Evolutionary conservation across 306 rosid genomes (phyloP), one percentile per base, ranked within the genome.

Genomic region (Rosa multiflora): DNA sequence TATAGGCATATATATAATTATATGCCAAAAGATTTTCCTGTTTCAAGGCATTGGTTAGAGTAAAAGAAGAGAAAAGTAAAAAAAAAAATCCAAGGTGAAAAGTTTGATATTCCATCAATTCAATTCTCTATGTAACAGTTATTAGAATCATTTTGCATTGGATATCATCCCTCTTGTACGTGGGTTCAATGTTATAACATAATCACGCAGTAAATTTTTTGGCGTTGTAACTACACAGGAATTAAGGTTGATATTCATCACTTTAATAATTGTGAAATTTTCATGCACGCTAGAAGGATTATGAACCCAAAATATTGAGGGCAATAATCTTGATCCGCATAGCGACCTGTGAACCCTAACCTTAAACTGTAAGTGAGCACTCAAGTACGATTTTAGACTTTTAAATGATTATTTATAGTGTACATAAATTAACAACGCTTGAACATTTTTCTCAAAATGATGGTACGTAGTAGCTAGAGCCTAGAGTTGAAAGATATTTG

Each of bases 141-240:
- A 82, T 87, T 80, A 72, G 82, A 81, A 83, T 47, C 80, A 82
- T 85, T 76, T 61, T 81, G 46, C 61, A 72, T 79, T 20, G 8
- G 70, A 55, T 20, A 76, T 39, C 7, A 56, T 32, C 69, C 42
- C 48, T 48, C 21, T 3, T 8, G 75, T 78, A 18, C 49, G 7
- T 66, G 58, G 17, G 75, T 47, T 80, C 71, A 23, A 61, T 56
- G 20, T 42, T 39, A 35, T 51, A 52, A 10, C 49, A 39, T 59
- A 53, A 40, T 67, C 56, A 68, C 21, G 64, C 15, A 42, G 10
- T 9, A 17, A 48, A 75, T 56, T 72, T 15, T 56, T 29, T 32
- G 56, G 70, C 51, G 6, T 21, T 78, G 42, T 42, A 1, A 13
- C 47, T 68, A 23, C 64, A 35, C 47, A 26, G 39, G 8, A 47